These are phyloP conservation scores for Bremia lactucae DNA, from an alignment of 352 stramenopile species.

Conservation along the genomic window DNA sequence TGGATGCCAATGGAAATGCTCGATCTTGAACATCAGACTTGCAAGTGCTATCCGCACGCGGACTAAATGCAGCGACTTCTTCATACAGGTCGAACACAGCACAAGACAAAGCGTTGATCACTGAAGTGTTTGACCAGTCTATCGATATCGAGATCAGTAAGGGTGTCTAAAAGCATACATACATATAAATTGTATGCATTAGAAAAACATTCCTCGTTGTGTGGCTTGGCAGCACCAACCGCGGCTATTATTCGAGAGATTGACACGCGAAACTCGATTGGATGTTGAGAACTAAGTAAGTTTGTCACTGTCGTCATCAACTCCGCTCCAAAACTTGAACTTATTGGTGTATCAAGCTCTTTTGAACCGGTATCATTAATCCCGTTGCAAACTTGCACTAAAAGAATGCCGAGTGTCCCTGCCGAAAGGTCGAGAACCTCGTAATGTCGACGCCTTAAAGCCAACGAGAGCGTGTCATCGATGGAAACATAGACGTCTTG, in stretches of 20 bases:
- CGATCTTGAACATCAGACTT: conserved; percentile 1
- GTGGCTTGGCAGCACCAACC: conserved; percentile 11
- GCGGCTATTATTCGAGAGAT: conserved; percentile 26
- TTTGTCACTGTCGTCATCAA: conserved; percentile 12
- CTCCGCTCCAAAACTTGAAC: conserved; percentile 3
- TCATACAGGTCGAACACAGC: conserved; percentile 30
- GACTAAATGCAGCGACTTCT: conserved; percentile 15
- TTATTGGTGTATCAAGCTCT: conserved; percentile 2
- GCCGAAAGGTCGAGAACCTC: conserved; percentile 19
- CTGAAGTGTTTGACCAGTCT: conserved; percentile 6
- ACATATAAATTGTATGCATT: conserved; percentile 1
- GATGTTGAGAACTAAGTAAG: conserved; percentile 23
- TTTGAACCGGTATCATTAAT: conserved; percentile 1
- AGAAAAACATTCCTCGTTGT: not conserved
- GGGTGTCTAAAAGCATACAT: conserved; percentile 7
- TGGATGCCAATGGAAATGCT: conserved; percentile 12
- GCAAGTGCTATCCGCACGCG: not conserved
- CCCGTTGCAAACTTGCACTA: conserved; percentile 14
- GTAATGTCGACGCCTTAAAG: conserved; percentile 16
- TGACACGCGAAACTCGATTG: conserved; percentile 26
- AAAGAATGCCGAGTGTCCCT: conserved; percentile 15
- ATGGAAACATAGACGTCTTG: conserved; percentile 19
- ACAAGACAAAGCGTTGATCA: conserved; percentile 20
- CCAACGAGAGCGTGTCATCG: conserved; percentile 1
- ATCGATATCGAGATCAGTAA: conserved; percentile 14